Base-by-base conservation (phyloP, 2,329 filamentous ascomycete species). In the Immersiporthe knoxdaviesiana region DNA sequence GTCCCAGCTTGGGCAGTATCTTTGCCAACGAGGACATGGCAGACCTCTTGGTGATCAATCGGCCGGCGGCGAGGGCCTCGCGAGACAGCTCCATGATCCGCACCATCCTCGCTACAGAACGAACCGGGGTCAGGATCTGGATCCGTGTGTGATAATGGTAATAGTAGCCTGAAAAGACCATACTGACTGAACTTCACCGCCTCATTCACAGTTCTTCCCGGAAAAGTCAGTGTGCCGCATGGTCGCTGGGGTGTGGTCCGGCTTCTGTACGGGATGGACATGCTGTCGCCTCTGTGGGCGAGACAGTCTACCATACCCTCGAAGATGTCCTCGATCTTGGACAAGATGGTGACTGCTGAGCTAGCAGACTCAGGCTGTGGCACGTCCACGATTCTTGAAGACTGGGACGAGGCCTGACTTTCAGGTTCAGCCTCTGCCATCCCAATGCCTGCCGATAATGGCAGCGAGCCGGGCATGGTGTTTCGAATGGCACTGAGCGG, bases 1-100 rank as follows among this genome's bases (percentile, higher is more conserved):
- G 52, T 27, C 6, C 39, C 3, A 32, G 18, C 8, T 39, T 32
- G 50, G 16, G 44, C 3, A n/a, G 18, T 41, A 30, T 35, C 62
- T 18, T 10, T 32, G 27, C 60, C 16, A 62, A 63, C 60, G 24
- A 64, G 27, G 41, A 18, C n/a, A 37, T 32, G 62, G 74, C 78
- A 58, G 64, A 90, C 88, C 89, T 87, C 77, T 91, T 91, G 2
- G 89, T 90, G 27, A 89, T 81, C 2, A 88, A 74, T 11, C 79
- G 82, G 1, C 85, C 87, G 0, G 84, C 82, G 0, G 85, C 78
- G 1, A 91, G 78, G 3, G 88, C 87, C 73, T 88, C 84, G 71
- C 89, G 88, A 0, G 85, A 84, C 1, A 89, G 73, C 72, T 89
- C 85, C 14, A 91, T 79, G 61, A 91, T 85, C 11, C 85, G 81